Base-by-base conservation (phyloP, 495 filamentous ascomycete species). In the Xylaria telfairii region DNA sequence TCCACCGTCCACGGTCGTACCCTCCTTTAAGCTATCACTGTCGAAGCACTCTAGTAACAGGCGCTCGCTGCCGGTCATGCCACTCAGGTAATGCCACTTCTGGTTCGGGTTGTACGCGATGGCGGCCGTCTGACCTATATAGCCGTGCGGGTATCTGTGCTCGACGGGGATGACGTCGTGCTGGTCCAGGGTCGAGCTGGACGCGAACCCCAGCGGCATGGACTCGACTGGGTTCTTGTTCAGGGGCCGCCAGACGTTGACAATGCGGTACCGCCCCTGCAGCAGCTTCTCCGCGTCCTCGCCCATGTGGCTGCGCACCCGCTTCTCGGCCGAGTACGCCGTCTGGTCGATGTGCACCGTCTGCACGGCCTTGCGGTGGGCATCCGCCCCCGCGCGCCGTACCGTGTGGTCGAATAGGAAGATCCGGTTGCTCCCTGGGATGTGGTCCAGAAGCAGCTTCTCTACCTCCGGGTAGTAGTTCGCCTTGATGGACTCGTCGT, bases 381-480 rank as follows among this genome's bases (percentile, higher is more conserved):
- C 86, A 47, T 77, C 69, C 1, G 87, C 82, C 5, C 68, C 76
- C 7, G 87, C 80, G 46, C 90, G 89, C 4, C 94, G 92, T 83
- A 97, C 89, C 19, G 94, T 97, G 83, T 97, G 92, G 87, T 97
- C 94, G 85, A 97, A 97, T 73, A 97, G 79, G 68, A 92, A 77
- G 41, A 96, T 82, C 5, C 87, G 81, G 53, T 87, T 83, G 24
- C 85, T 84, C 42, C 90, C 91, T 3, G 90, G 88, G 63, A 94
- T 82, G 68, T 87, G 75, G 24, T 83, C 72, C 1, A 90, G 81
- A 0, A 97, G 80, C 61, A 97, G 83, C 8, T 81, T 68, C 79
- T 92, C 88, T 28, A 95, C 87, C 76, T 96, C 93, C 0, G 93
- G 92, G 86, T 97, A 97, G 86, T 97, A 97, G 69, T 87, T 81